Evolutionary conservation across 2,329 filamentous ascomycete genomes (phyloP).

Genomic region (Colletotrichum coccodes): DNA sequence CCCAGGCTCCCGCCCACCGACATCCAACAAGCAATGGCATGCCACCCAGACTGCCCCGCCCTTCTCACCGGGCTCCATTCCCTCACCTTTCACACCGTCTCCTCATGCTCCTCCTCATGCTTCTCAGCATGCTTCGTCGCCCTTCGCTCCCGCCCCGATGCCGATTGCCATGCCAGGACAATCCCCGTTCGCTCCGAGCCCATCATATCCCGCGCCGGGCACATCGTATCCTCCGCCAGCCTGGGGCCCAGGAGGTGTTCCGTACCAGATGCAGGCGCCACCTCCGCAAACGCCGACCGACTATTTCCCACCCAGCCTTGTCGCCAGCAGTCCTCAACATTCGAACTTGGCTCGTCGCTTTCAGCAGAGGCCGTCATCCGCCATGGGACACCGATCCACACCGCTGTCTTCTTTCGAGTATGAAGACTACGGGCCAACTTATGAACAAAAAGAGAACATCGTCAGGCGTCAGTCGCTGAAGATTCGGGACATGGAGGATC

Average conservation of each 20-base stretch:
- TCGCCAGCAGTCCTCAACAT: slow-evolving; percentile 40
- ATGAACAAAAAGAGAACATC: slow-evolving; percentile 52
- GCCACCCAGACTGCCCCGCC: slow-evolving; percentile 9
- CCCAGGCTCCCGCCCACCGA: slow-evolving; percentile 30
- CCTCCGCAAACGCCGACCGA: slow-evolving; percentile 8
- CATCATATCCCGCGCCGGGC: too few species aligned
- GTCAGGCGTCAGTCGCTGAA: slow-evolving; percentile 54
- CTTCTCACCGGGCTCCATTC: background rate
- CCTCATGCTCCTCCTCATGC: background rate
- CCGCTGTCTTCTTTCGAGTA: slow-evolving; percentile 43
- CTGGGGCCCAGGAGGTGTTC: slow-evolving; percentile 18
- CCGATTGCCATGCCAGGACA: slow-evolving; percentile 11
- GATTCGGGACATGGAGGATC: slow-evolving; percentile 56
- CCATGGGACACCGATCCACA: slow-evolving; percentile 50
- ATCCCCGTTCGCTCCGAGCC: slow-evolving; percentile 18
- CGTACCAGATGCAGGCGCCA: slow-evolving; percentile 21
- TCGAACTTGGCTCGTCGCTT: slow-evolving; percentile 27
- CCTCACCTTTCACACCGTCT: background rate
- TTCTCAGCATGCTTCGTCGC: slow-evolving; percentile 8
- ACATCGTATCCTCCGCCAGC: slow-evolving; percentile 11
- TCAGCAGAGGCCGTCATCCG: slow-evolving; percentile 45
- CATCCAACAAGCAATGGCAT: slow-evolving; percentile 33
- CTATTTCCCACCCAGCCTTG: slow-evolving; percentile 34
- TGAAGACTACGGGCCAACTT: slow-evolving; percentile 43
- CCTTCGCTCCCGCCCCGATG: slow-evolving; percentile 13